Base-by-base conservation (phyloP, 2,329 filamentous ascomycete genomes). In the Ceratocystis harringtonii region DNA sequence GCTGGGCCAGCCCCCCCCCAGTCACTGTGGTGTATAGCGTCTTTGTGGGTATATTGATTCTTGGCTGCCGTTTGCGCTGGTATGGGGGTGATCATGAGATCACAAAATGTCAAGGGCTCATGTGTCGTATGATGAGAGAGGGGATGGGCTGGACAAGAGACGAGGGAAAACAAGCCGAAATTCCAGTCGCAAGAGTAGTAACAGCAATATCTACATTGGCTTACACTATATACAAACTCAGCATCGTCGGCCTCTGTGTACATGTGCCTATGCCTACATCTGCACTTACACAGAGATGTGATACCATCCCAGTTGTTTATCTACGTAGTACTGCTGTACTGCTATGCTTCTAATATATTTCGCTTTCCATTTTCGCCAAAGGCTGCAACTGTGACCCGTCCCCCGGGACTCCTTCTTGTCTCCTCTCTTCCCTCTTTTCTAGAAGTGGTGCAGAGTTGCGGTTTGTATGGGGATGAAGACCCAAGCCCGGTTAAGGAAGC, bases 41-140 rank as follows among this genome's bases (percentile, higher is more conserved):
- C 12, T 36, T 58, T 32, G 7, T 28, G 48, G 48, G 3, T 52
- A 30, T 58, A 58, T 30, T 17, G 32, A 4, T 1, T 58, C 52
- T 58, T 58, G 52, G 52, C 52, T 30, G 52, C 52, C 19, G 15
- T 25, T 52, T 58, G 52, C 15, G 28, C 8, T n/a, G 25, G 17
- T 58, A 32, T 58, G 52, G 52, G 52, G 5, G 17, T 17, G 52
- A 58, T 58, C 52, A 58, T 58, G 52, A 58, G 52, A 58, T 32
- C 52, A 58, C 52, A 7, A n/a, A 32, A 36, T 58, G 52, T n/a
- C 25, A 58, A 30, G 28, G 25, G 52, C 8, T 17, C 32, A 30
- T 25, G 28, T 58, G 25, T 58, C 52, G 28, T 58, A 58, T 30
- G 52, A 58, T 30, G 28, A n/a, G 52, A 15, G 30, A 22, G 52